phyloP scores from a whole-genome alignment of 2,329 filamentous ascomycete genomes.

The Sarocladium kiliense region DNA sequence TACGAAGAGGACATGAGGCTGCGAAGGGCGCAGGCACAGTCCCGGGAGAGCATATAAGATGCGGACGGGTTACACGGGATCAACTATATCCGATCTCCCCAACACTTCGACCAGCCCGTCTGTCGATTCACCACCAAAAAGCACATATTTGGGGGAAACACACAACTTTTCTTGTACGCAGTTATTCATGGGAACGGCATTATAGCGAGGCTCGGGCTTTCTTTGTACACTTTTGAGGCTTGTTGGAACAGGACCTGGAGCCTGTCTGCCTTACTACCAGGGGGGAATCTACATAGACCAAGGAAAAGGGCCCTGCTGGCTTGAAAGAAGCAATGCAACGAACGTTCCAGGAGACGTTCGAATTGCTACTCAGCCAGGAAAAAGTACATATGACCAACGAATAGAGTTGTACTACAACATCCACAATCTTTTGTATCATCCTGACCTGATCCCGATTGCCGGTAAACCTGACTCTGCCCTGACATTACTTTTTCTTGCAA shows the following conservation, averaged over 20 bases:
- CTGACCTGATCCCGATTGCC: no score
- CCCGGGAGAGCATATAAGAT: neutral
- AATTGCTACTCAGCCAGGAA: no score
- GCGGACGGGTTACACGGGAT: neutral
- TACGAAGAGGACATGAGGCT: conserved; percentile 10
- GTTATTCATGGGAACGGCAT: neutral
- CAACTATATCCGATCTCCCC: neutral
- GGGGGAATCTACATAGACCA: neutral
- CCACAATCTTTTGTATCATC: no score
- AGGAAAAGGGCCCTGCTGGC: neutral
- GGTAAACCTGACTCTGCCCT: no score
- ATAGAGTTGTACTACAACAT: no score
- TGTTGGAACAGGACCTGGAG: no score
- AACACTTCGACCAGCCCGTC: neutral
- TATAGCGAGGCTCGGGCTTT: neutral
- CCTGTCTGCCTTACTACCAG: no score
- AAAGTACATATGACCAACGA: no score
- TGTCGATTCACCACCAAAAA: neutral
- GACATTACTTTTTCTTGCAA: no score
- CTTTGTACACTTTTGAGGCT: neutral
- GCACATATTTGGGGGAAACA: no score
- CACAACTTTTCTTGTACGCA: neutral
- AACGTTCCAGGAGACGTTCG: no score
- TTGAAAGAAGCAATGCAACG: neutral
- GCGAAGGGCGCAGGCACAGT: conserved; percentile 1